Base-by-base conservation (phyloP, 306 rosid genomes). In the Quercus aquifolioides region DNA sequence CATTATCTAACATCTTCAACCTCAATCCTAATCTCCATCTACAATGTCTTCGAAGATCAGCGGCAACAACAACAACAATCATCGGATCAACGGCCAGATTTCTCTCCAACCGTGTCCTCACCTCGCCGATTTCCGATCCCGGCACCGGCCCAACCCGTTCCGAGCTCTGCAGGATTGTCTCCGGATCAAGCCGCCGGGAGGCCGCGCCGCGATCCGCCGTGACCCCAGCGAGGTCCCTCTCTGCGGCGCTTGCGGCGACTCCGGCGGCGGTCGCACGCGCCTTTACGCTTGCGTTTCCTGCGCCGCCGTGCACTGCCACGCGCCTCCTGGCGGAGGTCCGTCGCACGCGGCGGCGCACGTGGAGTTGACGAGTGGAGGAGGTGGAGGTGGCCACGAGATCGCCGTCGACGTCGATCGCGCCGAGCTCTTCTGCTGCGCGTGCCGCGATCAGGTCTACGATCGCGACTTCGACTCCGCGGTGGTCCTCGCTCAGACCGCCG, bases 381-480 rank as follows among this genome's bases (percentile, higher is more conserved):
- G 88, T 12, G 97, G 11, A 2, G 54, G 17, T 3, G 98, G 97
- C 6, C 98, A 94, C 76, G 93, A 92, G 92, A 90, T 94, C 89
- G 94, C 98, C 57, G 89, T 94, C 57, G 98, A 94, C 74, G 91
- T 94, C 64, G 97, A 94, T 20, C 98, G 98, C 6, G 98, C 97
- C 2, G 98, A 94, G 89, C 96, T 94, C 31, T 94, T 94, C 85
- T 94, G 98, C 85, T 92, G 98, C 67, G 91, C 90, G 6, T 94
- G 98, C 79, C 71, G 94, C 55, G 98, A 94, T 71, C 98, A 92
- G 82, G 92, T 94, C 17, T 94, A 94, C 85, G 98, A 94, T 76
- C 89, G 97, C 35, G 98, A 94, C 74, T 94, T 94, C 67, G 98
- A 94, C 83, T 91, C 94, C 0, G 92, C 93, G 2, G 96, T 94